Evolutionary conservation across 805 yeast genomes (phyloP).

Genomic region (Candida xiaguanensis): DNA sequence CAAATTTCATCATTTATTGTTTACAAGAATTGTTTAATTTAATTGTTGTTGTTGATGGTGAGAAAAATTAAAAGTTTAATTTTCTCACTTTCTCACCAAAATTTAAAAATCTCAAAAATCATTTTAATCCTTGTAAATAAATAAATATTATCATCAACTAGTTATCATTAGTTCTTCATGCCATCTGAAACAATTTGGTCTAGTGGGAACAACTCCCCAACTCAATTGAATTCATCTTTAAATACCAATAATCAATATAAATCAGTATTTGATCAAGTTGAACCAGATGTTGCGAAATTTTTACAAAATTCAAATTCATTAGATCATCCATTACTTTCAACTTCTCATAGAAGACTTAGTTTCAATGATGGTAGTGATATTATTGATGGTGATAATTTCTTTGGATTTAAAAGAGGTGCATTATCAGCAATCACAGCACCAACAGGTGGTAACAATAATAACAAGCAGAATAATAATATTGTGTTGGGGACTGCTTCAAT

Average conservation of each 20-base stretch:
- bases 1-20: no score
- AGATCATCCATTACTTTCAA: slow-evolving; percentile 10
- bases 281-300: slow-evolving; percentile 38
- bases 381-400: slow-evolving; percentile 31
- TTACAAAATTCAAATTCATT: slow-evolving; percentile 12
- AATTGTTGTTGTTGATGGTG: slow-evolving; percentile 3
- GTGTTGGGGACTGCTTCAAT: slow-evolving; percentile 60
- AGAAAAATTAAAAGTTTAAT: background rate
- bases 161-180: slow-evolving; percentile 21
- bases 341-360: slow-evolving; percentile 33
- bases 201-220: slow-evolving; percentile 19
- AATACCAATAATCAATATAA: slow-evolving; percentile 19
- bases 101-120: no score
- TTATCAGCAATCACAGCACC: slow-evolving; percentile 47
- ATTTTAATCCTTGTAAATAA: background rate
- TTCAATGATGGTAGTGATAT: slow-evolving; percentile 42
- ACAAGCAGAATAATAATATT: slow-evolving; percentile 14
- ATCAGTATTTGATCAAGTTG: slow-evolving; percentile 35
- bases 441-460: slow-evolving; percentile 20
- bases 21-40: no score
- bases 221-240: slow-evolving; percentile 13
- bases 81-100: background rate
- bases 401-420: slow-evolving; percentile 48
- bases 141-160: background rate
- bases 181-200: slow-evolving; percentile 45